Evolutionary conservation across 768 basidiomycete species (phyloP).

Genomic region (Termitomyces sp.): DNA sequence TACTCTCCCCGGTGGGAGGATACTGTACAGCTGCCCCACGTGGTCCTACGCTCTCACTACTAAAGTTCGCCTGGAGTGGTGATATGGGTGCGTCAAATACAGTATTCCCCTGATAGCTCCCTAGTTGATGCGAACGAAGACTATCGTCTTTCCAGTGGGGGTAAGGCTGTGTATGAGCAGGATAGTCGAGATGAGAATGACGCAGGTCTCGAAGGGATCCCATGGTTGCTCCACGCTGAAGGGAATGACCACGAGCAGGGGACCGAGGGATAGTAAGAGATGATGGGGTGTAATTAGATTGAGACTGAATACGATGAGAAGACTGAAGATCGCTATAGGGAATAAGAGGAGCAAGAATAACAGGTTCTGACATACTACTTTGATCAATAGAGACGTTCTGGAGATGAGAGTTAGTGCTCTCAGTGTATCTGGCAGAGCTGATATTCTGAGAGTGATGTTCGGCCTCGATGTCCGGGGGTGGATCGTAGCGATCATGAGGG

Average conservation of each 20-base stretch:
- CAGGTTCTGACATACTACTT: slow-evolving; percentile 68
- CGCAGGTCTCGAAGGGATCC: slow-evolving; percentile 43
- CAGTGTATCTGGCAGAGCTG: slow-evolving; percentile 30
- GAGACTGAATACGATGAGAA: slow-evolving; percentile 38
- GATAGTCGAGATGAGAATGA: slow-evolving; percentile 33
- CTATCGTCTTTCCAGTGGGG: slow-evolving; percentile 33
- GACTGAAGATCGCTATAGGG: slow-evolving; percentile 31
- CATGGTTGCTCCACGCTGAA: slow-evolving; percentile 44
- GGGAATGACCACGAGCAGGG: slow-evolving; percentile 35
- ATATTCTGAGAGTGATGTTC: slow-evolving; percentile 36
- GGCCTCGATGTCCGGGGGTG: slow-evolving; percentile 29
- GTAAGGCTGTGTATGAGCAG: slow-evolving; percentile 24
- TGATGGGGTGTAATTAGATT: slow-evolving; percentile 33
- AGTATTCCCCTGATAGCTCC: slow-evolving; percentile 28
- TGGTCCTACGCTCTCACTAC: slow-evolving; percentile 34
- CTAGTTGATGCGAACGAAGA: slow-evolving; percentile 25
- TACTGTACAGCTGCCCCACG: slow-evolving; percentile 31
- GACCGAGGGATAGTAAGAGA: slow-evolving; percentile 28
- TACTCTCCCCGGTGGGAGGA: slow-evolving; percentile 43
- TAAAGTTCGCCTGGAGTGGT: slow-evolving; percentile 55
- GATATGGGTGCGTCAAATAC: slow-evolving; percentile 48
- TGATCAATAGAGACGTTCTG: slow-evolving; percentile 45
- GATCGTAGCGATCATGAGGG: slow-evolving; percentile 36
- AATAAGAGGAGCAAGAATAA: slow-evolving; percentile 38
- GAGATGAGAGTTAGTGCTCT: slow-evolving; percentile 29